Base-by-base conservation (phyloP, 2,329 filamentous ascomycete species). In the Didymella pinodella region DNA sequence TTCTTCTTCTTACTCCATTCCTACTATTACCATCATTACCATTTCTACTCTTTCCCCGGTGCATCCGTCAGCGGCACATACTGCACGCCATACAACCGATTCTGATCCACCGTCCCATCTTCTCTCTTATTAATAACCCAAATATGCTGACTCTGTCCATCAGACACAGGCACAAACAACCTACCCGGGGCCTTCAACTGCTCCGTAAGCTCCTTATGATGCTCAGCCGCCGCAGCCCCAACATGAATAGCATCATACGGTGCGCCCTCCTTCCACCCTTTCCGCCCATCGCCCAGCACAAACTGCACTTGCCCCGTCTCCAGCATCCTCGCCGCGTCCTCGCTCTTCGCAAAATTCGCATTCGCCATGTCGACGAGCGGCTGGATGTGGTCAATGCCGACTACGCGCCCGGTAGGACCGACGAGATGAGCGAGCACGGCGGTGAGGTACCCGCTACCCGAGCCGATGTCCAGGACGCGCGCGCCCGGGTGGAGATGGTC, bases 191-290 rank as follows among this genome's bases (percentile, higher is more conserved):
- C 80, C 63, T 87, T 87, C 65, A 99, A 79, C 80, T 98, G 95
- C 29, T 88, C 85, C 45, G 96, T 78, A 65, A 98, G 78, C 59
- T 86, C 84, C 18, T 85, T 73, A 74, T 96, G 93, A 54, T 96
- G 79, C 71, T 87, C 85, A 25, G 80, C 84, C 0, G 94, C 94
- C 7, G 92, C 91, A 0, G 95, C 95, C 0, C 95, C 95, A 2
- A 98, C 95, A 74, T 98, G 95, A 59, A 99, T 98, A 2, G 91
- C 93, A 82, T 98, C 92, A 83, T 94, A 99, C 0, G 87, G 84
- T 18, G 71, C 67, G 61, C 79, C 82, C 12, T 81, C 78, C 28
- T 49, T 57, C 75, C 76, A 83, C 3, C 82, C 82, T 53, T 76
- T 72, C 61, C 82, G 67, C 12, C 82, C 82, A 78, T 97, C 93